phyloP scores from a whole-genome alignment of 371 early-diverging fungal species.

The Mucor velutinosus region DNA sequence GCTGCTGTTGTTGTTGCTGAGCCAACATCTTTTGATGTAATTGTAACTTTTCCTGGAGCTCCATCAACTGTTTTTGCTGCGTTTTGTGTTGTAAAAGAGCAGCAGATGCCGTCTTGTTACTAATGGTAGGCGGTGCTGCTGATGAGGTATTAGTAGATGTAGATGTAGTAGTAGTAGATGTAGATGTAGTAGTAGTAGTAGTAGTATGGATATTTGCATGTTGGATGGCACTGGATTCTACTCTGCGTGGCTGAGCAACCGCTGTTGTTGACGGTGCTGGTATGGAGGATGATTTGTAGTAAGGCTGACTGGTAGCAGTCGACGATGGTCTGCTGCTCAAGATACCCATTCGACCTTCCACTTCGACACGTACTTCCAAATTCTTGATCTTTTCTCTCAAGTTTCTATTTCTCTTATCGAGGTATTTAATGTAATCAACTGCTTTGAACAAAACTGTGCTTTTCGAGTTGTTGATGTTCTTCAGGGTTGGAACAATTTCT shows the following conservation, averaged over 20 bases:
- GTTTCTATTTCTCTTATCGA: constrained; percentile 51
- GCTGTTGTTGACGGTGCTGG: neutral
- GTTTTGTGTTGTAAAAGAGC: constrained; percentile 50
- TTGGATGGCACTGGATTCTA: constrained; percentile 3
- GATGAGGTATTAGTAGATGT: neutral
- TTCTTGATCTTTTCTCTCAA: constrained; percentile 56
- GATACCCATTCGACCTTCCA: constrained; percentile 26
- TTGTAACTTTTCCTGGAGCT: constrained; percentile 43
- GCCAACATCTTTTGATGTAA: constrained; percentile 40
- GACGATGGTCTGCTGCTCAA: constrained; percentile 2
- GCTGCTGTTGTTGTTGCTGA: constrained; percentile 15
- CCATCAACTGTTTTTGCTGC: constrained; percentile 43
- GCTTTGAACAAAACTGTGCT: constrained; percentile 56
- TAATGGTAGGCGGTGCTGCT: neutral
- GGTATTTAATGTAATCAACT: constrained; percentile 47
- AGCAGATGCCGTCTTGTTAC: constrained; percentile 20
- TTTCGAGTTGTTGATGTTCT: constrained; percentile 54
- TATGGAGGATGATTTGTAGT: neutral
- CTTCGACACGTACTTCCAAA: constrained; percentile 56
- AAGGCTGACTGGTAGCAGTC: neutral
- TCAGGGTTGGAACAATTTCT: constrained; percentile 77
- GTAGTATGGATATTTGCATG: neutral
- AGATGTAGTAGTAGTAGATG: neutral
- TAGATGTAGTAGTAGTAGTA: neutral
- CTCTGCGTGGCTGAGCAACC: neutral